phyloP scores from a whole-genome alignment of 2,329 filamentous ascomycete species.

The Fusarium camptoceras region DNA sequence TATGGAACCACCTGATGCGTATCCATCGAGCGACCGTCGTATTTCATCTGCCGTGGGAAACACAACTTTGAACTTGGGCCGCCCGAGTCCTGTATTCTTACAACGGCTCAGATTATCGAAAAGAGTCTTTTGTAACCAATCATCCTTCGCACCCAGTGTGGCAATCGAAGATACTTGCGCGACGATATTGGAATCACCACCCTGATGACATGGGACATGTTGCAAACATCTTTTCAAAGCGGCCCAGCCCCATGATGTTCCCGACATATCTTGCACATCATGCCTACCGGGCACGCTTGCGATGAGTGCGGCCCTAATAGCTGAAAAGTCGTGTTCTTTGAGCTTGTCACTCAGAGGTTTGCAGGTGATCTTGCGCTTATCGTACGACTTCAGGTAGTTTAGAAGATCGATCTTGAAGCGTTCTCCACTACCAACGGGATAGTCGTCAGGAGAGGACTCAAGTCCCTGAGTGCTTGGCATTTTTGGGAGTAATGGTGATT shows the following conservation, averaged over 20 bases:
- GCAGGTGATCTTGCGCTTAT: conserved; percentile 65
- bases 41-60: conserved; percentile 87
- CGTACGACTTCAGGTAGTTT: conserved; percentile 78
- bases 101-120: conserved; percentile 62
- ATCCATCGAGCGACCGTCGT: conserved; percentile 80
- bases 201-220: conserved; percentile 59
- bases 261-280: conserved; percentile 57
- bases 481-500: conserved; percentile 75
- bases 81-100: conserved; percentile 29
- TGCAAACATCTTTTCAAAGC: conserved; percentile 71
- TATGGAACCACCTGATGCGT: conserved; percentile 80
- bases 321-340: conserved; percentile 73
- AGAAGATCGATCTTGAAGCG: conserved; percentile 83
- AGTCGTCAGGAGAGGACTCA: conserved; percentile 4
- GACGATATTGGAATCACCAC: conserved; percentile 62
- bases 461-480: conserved; percentile 19
- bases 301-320: conserved; percentile 77
- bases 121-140: conserved; percentile 76
- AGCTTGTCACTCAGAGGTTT: conserved; percentile 68
- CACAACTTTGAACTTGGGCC: conserved; percentile 74
- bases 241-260: conserved; percentile 81
- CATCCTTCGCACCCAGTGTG: conserved; percentile 76
- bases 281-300: conserved; percentile 81
- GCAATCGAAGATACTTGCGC: conserved; percentile 84
- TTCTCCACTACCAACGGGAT: conserved; percentile 66